Evolutionary conservation across 768 basidiomycete genomes (phyloP).

Genomic region (Zangia roseola): DNA sequence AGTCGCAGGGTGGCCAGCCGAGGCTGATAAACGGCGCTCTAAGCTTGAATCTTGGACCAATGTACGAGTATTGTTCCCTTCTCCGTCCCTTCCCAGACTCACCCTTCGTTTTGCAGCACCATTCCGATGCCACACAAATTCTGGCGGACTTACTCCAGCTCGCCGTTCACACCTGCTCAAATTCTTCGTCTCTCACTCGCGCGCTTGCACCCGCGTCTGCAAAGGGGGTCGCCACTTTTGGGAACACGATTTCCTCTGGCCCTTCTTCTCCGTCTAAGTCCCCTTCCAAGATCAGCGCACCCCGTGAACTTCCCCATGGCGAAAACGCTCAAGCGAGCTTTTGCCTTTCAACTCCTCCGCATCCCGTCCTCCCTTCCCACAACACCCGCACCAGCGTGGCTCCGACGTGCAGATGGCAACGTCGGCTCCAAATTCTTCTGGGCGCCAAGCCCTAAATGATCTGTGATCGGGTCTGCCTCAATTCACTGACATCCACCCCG

Average conservation of each 20-base stretch:
- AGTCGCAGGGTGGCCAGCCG: conserved; percentile 84
- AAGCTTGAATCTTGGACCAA: conserved; percentile 67
- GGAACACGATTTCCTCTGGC: conserved; percentile 31
- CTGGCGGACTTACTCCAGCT: conserved; percentile 64
- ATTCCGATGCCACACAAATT: conserved; percentile 40
- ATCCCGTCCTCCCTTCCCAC: conserved; percentile 57
- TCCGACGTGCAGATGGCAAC: conserved; percentile 53
- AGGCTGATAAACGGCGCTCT: conserved; percentile 53
- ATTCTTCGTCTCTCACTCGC: conserved; percentile 67
- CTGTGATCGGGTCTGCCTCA: conserved; percentile 79
- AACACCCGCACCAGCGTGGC: conserved; percentile 67
- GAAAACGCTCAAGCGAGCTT: conserved; percentile 33
- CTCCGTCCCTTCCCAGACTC: not conserved
- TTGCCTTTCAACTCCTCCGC: conserved; percentile 49
- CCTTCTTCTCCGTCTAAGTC: conserved; percentile 29
- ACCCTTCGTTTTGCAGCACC: conserved; percentile 43
- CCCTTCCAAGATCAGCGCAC: conserved; percentile 30
- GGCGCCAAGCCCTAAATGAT: conserved; percentile 75
- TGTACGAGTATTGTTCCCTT: conserved; percentile 35
- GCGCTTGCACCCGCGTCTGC: conserved; percentile 76
- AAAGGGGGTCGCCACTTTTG: conserved; percentile 42
- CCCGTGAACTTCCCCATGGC: conserved; percentile 42
- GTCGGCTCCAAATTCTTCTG: conserved; percentile 69
- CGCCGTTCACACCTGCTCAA: conserved; percentile 42
- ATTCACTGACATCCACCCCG: conserved; percentile 66